phyloP scores from a whole-genome alignment of 2,329 filamentous ascomycete genomes.

The Dothistroma pini region DNA sequence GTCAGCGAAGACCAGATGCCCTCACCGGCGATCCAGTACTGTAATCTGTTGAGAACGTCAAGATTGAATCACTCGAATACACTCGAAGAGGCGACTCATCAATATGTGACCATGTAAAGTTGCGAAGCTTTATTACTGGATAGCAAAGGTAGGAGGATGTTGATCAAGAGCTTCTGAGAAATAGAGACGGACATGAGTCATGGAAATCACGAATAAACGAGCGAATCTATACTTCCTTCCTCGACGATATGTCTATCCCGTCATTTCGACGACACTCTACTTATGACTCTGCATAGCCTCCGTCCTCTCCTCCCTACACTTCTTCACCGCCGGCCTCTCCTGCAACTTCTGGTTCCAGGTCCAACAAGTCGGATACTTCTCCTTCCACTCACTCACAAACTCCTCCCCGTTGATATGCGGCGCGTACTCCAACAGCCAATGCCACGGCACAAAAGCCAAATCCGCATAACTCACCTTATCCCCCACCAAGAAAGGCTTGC shows the following conservation, averaged over 20 bases:
- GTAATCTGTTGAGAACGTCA: not conserved
- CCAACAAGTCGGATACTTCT: slow-evolving; percentile 28
- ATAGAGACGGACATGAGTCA: too few relatives aligned
- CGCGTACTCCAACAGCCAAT: slow-evolving; percentile 25
- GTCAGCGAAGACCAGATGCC: too few relatives aligned
- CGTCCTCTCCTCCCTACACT: slow-evolving; percentile 10
- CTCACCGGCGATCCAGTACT: too few relatives aligned
- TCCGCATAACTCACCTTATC: slow-evolving; percentile 43
- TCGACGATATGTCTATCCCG: not conserved
- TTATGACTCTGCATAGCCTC: slow-evolving; percentile 7
- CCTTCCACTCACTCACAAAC: slow-evolving; percentile 27
- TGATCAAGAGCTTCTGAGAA: too few relatives aligned
- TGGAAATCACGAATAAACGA: not conserved
- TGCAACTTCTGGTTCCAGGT: slow-evolving; percentile 31
- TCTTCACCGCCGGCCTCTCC: slow-evolving; percentile 29
- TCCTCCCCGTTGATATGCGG: slow-evolving; percentile 29
- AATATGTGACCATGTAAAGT: too few relatives aligned
- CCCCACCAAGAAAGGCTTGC: slow-evolving; percentile 40
- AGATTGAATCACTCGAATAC: too few relatives aligned
- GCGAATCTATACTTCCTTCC: not conserved
- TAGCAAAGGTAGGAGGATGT: too few relatives aligned
- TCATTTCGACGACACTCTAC: not conserved
- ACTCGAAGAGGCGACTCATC: too few relatives aligned
- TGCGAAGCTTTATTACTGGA: too few relatives aligned
- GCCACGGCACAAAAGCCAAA: slow-evolving; percentile 41